A percentile compares a stretch with the other conserved stretches of the same genome.
Evolutionary conservation across 768 basidiomycete genomes (phyloP).

Genomic region (Suillus plorans): DNA sequence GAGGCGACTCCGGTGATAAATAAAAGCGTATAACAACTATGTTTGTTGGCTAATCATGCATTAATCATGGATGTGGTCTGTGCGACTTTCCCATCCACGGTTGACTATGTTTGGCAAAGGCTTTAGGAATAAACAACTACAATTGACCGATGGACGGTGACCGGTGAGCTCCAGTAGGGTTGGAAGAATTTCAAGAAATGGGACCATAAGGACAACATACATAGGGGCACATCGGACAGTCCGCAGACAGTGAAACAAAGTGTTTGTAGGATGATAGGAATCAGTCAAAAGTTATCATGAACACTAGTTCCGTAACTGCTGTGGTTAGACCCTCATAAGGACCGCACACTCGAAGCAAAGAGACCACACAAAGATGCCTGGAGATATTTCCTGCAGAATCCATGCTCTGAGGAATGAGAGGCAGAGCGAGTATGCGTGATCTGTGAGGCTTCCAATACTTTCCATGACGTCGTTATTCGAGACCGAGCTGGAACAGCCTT

Average conservation of each 20-base stretch:
- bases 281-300: background rate
- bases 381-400: slow-evolving; percentile 3
- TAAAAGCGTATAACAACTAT: background rate
- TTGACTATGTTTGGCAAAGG: background rate
- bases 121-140: slow-evolving; percentile 17
- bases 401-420: background rate
- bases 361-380: slow-evolving; percentile 7
- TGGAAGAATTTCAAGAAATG: background rate
- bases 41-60: no score
- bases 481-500: slow-evolving; percentile 4
- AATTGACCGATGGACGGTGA: no score
- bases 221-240: slow-evolving; percentile 28
- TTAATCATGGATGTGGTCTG: no score
- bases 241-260: slow-evolving; percentile 15
- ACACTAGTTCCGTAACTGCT: slow-evolving; percentile 1
- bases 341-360: slow-evolving; percentile 4
- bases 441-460: slow-evolving; percentile 3
- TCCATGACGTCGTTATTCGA: background rate
- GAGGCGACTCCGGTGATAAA: background rate
- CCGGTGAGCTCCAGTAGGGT: background rate
- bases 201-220: slow-evolving; percentile 9
- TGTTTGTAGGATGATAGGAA: slow-evolving; percentile 3
- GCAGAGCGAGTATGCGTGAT: slow-evolving; percentile 2
- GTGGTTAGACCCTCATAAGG: background rate
- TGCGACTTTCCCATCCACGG: no score